Evolutionary conservation across 306 rosid species (phyloP).

Genomic region (Hippophae tibetana): DNA sequence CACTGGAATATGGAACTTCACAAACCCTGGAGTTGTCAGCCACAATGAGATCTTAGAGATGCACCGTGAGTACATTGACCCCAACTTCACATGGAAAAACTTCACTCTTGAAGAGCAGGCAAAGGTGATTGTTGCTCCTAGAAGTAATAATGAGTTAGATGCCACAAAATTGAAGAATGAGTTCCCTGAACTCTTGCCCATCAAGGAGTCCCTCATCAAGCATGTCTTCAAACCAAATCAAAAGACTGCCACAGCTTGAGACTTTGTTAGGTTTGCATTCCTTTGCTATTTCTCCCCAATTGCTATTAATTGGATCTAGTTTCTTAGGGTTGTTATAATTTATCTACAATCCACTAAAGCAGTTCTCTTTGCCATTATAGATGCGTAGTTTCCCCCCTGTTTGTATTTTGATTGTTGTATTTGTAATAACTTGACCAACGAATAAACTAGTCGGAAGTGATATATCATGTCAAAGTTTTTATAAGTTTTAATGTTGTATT

Average conservation of each 20-base stretch:
- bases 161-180: conserved; percentile 50
- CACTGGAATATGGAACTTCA: conserved; percentile 80
- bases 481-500: conserved; percentile 7
- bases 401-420: conserved; percentile 24
- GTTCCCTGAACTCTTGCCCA: conserved; percentile 67
- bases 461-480: conserved; percentile 7
- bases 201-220: conserved; percentile 80
- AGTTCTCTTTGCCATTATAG: conserved; percentile 6
- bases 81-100: conserved; percentile 62
- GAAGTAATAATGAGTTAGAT: conserved; percentile 84
- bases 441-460: conserved; percentile 34
- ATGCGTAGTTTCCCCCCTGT: neutral
- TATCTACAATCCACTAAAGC: conserved; percentile 1
- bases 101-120: conserved; percentile 86
- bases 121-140: conserved; percentile 72
- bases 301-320: conserved; percentile 24
- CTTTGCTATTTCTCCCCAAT: conserved; percentile 10
- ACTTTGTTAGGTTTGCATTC: conserved; percentile 5
- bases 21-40: conserved; percentile 87
- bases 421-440: conserved; percentile 13
- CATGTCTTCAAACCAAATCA: conserved; percentile 62
- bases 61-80: conserved; percentile 61
- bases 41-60: conserved; percentile 79
- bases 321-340: conserved; percentile 17
- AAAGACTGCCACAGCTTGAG: conserved; percentile 32